phyloP scores from a whole-genome alignment of 1,284 basidiomycete species.

The Porogramme epimiltina region DNA sequence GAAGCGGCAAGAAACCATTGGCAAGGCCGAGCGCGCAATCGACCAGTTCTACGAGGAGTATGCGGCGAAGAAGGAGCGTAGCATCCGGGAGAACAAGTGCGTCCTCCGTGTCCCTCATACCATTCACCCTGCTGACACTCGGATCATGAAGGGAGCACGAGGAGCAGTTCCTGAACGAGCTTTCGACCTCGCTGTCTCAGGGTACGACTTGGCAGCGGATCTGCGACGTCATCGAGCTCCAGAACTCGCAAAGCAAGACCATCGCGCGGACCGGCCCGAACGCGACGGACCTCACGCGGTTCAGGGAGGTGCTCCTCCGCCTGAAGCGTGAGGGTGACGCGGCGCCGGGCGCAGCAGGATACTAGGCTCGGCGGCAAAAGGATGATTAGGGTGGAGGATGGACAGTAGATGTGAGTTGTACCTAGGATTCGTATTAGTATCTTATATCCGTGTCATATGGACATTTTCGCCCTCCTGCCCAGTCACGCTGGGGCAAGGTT shows the following conservation, averaged over 20 bases:
- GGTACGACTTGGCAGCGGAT: constrained; percentile 98
- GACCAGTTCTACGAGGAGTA: constrained; percentile 98
- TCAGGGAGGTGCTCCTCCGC: constrained; percentile 89
- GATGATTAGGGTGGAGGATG: not conserved
- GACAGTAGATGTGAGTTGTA: constrained; percentile 1
- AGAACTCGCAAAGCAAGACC: constrained; percentile 98
- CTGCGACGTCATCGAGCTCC: constrained; percentile 82
- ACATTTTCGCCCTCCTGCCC: not conserved
- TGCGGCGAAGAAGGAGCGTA: constrained; percentile 88
- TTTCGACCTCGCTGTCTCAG: constrained; percentile 79
- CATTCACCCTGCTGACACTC: not conserved
- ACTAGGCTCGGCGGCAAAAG: constrained; percentile 43
- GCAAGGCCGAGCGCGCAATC: constrained; percentile 89
- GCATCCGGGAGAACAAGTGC: constrained; percentile 95
- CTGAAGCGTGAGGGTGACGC: constrained; percentile 87
- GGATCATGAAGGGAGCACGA: constrained; percentile 76
- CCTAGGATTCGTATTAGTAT: not conserved
- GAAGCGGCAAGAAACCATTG: constrained; percentile 85
- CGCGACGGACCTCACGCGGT: constrained; percentile 87
- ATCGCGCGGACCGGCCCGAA: constrained; percentile 86
- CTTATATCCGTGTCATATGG: not conserved
- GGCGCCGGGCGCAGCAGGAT: constrained; percentile 91
- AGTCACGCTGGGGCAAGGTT: not conserved
- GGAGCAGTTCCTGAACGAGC: constrained; percentile 73
- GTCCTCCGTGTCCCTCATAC: constrained; percentile 32